Percentiles rank a stretch among this genome's conserved stretches.
Conservation (phyloP, 2,329 filamentous ascomycete species). For the Rhinocladiella mackenziei region DNA sequence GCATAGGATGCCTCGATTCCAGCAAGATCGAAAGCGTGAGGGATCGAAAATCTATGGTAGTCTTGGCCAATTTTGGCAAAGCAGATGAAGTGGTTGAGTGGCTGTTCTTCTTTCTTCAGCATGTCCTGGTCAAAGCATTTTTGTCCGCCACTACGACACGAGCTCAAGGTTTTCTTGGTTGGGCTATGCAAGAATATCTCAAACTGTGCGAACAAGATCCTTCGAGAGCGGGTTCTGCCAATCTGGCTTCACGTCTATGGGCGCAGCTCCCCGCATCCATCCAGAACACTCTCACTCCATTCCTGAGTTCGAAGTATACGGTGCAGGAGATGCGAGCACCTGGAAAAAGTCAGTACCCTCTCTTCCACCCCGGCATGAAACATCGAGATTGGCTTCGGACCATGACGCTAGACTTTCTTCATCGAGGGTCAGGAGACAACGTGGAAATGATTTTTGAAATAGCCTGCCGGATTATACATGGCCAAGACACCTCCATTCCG, state of each 20-base stretch:
- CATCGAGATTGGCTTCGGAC: conserved; percentile 79
- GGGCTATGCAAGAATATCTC: conserved; percentile 88
- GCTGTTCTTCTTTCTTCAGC: conserved; percentile 75
- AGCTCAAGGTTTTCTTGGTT: conserved; percentile 86
- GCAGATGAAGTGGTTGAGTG: conserved; percentile 79
- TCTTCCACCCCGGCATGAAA: conserved; percentile 61
- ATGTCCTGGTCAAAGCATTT: conserved; percentile 87
- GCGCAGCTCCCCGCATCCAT: conserved; percentile 69
- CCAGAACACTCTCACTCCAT: conserved; percentile 79
- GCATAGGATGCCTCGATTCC: conserved; percentile 87
- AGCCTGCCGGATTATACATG: conserved; percentile 73
- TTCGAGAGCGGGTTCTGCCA: conserved; percentile 28
- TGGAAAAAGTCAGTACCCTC: conserved; percentile 64
- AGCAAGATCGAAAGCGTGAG: conserved; percentile 79
- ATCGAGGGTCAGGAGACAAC: conserved; percentile 69
- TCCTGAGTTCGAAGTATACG: conserved; percentile 77
- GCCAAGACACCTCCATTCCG: conserved; percentile 79
- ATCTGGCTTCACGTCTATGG: conserved; percentile 49
- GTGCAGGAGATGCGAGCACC: conserved; percentile 47
- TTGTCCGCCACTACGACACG: conserved; percentile 82
- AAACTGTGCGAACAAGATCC: conserved; percentile 64
- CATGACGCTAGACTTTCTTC: conserved; percentile 77
- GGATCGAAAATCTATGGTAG: conserved; percentile 76
- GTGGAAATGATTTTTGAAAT: conserved; percentile 75
- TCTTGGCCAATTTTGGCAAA: conserved; percentile 79